phyloP scores from a whole-genome alignment of 805 yeast genomes.

The Ogataea henricii region DNA sequence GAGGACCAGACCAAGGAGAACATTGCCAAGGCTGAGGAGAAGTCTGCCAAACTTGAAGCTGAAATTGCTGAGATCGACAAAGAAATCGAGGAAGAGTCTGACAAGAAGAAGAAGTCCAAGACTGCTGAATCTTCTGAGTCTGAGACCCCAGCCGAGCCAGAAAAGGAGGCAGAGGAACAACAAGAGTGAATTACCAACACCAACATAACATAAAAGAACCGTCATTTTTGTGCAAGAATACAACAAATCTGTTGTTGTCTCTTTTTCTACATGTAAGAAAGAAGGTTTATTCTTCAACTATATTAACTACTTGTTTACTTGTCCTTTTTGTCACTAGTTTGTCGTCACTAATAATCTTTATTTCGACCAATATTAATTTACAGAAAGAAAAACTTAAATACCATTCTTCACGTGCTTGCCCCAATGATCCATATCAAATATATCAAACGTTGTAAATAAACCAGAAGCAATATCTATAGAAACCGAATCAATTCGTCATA shows the following conservation, averaged over 20 bases:
- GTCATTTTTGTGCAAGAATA: background rate
- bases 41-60: constrained; percentile 69
- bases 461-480: background rate
- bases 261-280: background rate
- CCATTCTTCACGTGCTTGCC: no score
- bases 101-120: constrained; percentile 12
- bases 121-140: constrained; percentile 14
- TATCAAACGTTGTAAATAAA: background rate
- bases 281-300: background rate
- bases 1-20: constrained; percentile 78
- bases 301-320: background rate
- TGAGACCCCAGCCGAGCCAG: constrained; percentile 8
- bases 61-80: constrained; percentile 32
- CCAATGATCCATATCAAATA: background rate
- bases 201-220: background rate
- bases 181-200: background rate
- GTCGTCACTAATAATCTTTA: background rate
- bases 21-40: constrained; percentile 74
- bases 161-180: background rate
- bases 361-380: background rate
- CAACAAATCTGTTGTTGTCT: background rate
- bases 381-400: no score
- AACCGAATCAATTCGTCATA: background rate
- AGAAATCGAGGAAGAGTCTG: constrained; percentile 29
- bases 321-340: no score